A percentile compares a stretch with the other conserved stretches of the same genome.
Evolutionary conservation across 208 protist species (phyloP).

Genomic region (Naegleria gruberi): DNA sequence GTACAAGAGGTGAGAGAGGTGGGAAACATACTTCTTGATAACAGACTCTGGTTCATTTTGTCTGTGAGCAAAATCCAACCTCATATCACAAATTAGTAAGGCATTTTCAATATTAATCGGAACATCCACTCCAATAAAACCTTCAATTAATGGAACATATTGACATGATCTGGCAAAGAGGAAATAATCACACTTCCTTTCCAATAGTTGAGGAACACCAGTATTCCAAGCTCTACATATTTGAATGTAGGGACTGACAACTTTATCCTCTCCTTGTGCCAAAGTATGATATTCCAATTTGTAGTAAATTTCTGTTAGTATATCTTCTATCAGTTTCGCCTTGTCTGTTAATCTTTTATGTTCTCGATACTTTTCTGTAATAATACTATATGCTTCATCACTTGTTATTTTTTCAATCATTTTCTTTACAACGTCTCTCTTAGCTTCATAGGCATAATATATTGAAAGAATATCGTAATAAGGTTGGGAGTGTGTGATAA

Average conservation of each 20-base stretch:
- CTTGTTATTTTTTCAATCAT: background rate
- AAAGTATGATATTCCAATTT: background rate
- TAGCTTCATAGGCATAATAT: background rate
- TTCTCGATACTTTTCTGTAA: background rate
- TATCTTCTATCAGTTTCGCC: background rate
- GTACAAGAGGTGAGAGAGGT: background rate
- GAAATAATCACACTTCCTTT: background rate
- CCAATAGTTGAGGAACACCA: too few species aligned
- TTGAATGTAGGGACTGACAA: background rate
- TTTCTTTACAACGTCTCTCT: background rate
- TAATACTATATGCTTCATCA: background rate
- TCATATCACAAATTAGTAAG: background rate
- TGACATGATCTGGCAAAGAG: background rate
- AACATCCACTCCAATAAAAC: background rate
- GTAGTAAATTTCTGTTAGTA: background rate
- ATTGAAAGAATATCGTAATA: background rate
- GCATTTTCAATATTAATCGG: background rate
- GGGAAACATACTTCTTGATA: background rate
- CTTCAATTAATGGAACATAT: background rate
- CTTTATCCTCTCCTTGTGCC: background rate
- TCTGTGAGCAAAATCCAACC: background rate
- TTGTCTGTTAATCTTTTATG: background rate
- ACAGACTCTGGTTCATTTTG: background rate
- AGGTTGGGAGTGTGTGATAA: background rate
- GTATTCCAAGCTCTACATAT: background rate